Conservation (phyloP, 345 rosid species). For the Eucalyptus pauciflora region DNA sequence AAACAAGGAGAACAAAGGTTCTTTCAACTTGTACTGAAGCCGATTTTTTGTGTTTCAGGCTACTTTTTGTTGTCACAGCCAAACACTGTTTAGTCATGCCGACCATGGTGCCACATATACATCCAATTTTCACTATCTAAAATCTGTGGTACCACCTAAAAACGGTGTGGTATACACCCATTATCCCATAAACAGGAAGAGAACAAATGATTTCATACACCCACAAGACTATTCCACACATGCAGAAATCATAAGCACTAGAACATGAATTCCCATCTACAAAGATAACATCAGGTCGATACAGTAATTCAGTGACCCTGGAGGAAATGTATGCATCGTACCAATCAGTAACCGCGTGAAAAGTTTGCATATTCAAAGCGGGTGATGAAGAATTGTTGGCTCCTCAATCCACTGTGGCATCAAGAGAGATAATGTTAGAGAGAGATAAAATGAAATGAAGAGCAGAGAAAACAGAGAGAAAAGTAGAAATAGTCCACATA, state of each 20-base stretch:
- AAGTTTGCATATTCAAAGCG: slow-evolving; percentile 86
- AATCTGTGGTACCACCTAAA: background rate
- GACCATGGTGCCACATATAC: background rate
- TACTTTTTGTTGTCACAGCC: background rate
- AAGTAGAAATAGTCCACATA: background rate
- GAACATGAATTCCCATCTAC: slow-evolving; percentile 28
- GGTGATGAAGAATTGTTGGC: slow-evolving; percentile 5
- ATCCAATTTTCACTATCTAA: background rate
- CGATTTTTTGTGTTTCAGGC: background rate
- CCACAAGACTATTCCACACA: background rate
- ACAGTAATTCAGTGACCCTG: slow-evolving; percentile 70
- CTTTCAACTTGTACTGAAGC: background rate
- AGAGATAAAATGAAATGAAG: background rate
- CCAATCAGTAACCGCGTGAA: slow-evolving; percentile 63
- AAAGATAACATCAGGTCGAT: slow-evolving; percentile 67
- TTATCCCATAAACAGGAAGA: background rate
- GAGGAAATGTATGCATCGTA: too few relatives aligned
- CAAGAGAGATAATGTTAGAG: too few relatives aligned
- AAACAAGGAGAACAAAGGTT: background rate
- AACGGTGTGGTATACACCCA: background rate
- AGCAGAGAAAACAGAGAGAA: background rate
- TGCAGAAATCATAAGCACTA: background rate
- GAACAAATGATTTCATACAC: background rate
- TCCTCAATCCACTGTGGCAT: too few relatives aligned
- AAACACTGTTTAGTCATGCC: too few relatives aligned